Base-by-base conservation (phyloP, 352 stramenopile species). In the Globisporangium camurandrum region DNA sequence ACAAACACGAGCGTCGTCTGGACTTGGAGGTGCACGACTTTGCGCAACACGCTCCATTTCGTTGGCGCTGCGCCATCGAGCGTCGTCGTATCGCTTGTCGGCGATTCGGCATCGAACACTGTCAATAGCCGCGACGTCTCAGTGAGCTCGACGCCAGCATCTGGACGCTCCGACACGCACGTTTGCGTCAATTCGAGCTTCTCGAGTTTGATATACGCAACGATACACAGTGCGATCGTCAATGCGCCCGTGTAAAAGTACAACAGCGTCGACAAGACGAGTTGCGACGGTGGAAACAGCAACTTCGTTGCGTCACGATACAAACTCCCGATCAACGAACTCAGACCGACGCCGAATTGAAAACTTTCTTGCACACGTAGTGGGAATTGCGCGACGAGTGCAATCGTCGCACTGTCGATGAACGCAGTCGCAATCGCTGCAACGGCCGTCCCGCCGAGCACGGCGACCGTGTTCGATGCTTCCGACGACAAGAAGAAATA, bases 291-390 rank as follows among this genome's bases (percentile, higher is more conserved):
- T 0, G 79, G 75, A 58, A 91, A 93, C 30, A 86, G 60, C 39
- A 88, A 55, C 61, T 93, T 93, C 60, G 82, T 93, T 8, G 90
- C 16, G 49, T 89, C 79, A 23, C 82, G 71, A 57, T 91, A 93
- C 43, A 93, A 48, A 54, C 77, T 90, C 23, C 79, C 79, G 33
- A 91, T 88, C 36, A 93, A 64, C 41, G 82, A 86, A 54, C 75
- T 90, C 17, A 93, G 53, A 0, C 82, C 82, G 4, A 93, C 79
- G 48, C 82, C 82, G 39, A 93, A 62, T 51, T 93, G 79, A 56
- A 93, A 88, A 49, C 71, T 87, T 51, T 89, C 79, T 50, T 90
- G 79, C 6, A 89, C 77, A 24, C 71, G 66, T 57, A 79, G 61
- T 14, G 82, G 82, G 57, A 86, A 93, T 46, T 91, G 78, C 27